Evolutionary conservation across 164 flowering plant genomes (phyloP).

Genomic region (Liriodendron chinense): DNA sequence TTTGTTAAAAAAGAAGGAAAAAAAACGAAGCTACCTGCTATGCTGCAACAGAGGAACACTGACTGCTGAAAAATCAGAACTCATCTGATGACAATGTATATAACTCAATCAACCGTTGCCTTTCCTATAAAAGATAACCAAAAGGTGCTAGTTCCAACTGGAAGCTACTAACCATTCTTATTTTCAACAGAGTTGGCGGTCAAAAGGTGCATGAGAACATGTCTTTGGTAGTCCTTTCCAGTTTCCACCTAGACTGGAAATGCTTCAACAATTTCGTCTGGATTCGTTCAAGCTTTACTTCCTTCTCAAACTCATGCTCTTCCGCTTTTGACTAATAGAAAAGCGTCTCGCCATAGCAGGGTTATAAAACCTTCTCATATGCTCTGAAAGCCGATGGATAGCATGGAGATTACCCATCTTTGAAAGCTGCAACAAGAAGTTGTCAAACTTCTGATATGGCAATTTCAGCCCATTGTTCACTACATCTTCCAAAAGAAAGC

Average conservation of each 20-base stretch:
- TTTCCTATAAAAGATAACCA: background rate
- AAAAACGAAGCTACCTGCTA: background rate
- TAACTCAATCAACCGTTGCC: background rate
- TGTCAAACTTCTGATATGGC: constrained; percentile 72
- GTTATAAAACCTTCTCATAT: constrained; percentile 86
- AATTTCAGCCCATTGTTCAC: constrained; percentile 61
- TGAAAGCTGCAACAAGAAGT: constrained; percentile 72
- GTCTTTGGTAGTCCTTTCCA: background rate
- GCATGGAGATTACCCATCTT: constrained; percentile 64
- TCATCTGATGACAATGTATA: no score
- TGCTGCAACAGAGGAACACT: background rate
- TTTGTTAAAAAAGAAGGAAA: no score
- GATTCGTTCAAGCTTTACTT: constrained; percentile 18
- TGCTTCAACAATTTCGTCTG: background rate
- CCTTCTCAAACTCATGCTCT: constrained; percentile 64
- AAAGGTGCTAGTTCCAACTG: background rate
- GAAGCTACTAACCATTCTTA: background rate
- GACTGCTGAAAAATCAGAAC: background rate
- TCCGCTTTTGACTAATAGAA: constrained; percentile 63
- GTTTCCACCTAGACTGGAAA: background rate
- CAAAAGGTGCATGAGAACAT: background rate
- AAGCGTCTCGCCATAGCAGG: constrained; percentile 84
- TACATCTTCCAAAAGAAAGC: constrained; percentile 63
- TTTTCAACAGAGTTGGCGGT: background rate
- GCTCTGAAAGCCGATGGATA: constrained; percentile 77